These are phyloP conservation scores for Sambucus nigra DNA, from an alignment of 129 eudicot species.

Conservation along the genomic window DNA sequence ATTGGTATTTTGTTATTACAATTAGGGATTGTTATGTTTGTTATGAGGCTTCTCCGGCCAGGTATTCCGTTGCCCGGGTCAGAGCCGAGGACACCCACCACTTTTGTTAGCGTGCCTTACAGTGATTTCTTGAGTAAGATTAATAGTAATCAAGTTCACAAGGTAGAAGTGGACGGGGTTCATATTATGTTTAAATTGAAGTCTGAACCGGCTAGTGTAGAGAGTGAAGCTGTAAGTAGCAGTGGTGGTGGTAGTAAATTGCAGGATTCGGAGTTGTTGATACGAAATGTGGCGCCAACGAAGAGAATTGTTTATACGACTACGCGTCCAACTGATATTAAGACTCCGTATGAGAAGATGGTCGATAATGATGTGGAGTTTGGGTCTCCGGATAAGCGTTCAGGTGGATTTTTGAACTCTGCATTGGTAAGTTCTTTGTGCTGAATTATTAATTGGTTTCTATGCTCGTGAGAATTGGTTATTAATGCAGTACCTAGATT, in stretches of 20 bases:
- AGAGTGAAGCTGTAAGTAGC: slow-evolving; percentile 23
- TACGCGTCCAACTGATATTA: slow-evolving; percentile 82
- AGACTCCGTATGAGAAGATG: slow-evolving; percentile 96
- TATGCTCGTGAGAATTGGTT: not conserved
- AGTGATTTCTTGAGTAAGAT: slow-evolving; percentile 85
- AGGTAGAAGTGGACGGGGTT: slow-evolving; percentile 97
- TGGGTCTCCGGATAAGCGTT: slow-evolving; percentile 97
- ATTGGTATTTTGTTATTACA: slow-evolving; percentile 73
- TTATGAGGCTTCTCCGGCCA: slow-evolving; percentile 71
- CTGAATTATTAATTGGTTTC: not conserved
- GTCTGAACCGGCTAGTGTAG: slow-evolving; percentile 33
- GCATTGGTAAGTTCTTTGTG: slow-evolving; percentile 59
- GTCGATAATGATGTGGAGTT: slow-evolving; percentile 80
- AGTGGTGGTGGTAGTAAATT: slow-evolving; percentile 27
- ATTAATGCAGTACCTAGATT: no score
- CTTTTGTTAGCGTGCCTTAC: slow-evolving; percentile 72
- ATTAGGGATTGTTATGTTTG: slow-evolving; percentile 78
- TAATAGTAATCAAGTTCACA: slow-evolving; percentile 65
- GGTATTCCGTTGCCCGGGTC: slow-evolving; percentile 77
- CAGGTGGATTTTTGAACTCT: slow-evolving; percentile 88
- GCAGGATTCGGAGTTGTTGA: slow-evolving; percentile 76
- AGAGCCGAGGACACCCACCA: slow-evolving; percentile 62
- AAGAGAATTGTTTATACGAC: slow-evolving; percentile 76
- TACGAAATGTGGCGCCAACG: slow-evolving; percentile 55
- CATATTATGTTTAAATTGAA: slow-evolving; percentile 90